phyloP scores from a whole-genome alignment of 2,329 filamentous ascomycete species.

The Cordyceps fumosorosea region DNA sequence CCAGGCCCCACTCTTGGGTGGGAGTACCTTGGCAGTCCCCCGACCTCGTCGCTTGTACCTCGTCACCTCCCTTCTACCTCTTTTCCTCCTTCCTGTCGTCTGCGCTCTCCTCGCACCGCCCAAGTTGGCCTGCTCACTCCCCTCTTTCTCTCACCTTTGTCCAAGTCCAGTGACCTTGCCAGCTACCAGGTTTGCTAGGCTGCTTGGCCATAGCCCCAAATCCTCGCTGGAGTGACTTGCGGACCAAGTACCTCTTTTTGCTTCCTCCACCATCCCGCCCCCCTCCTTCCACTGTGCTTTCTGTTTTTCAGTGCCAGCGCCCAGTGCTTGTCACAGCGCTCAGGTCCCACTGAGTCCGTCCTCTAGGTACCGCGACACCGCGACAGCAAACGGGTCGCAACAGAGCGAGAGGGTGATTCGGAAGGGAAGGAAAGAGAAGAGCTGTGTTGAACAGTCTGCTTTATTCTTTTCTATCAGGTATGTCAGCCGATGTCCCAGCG shows the following conservation, averaged over 20 bases:
- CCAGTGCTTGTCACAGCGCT: background rate
- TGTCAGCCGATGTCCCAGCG: background rate
- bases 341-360: background rate
- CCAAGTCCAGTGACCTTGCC: slow-evolving; percentile 9
- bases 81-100: background rate
- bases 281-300: background rate
- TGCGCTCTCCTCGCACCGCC: background rate
- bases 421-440: background rate
- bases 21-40: slow-evolving; percentile 9
- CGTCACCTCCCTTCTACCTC: background rate
- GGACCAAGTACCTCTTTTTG: slow-evolving; percentile 29
- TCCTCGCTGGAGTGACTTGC: slow-evolving; percentile 34
- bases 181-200: slow-evolving; percentile 14
- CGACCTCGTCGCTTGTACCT: background rate
- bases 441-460: background rate
- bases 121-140: background rate
- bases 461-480: background rate
- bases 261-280: slow-evolving; percentile 19
- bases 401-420: background rate
- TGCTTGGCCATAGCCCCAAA: slow-evolving; percentile 13
- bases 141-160: background rate
- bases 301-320: background rate
- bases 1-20: background rate
- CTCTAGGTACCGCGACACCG: background rate
- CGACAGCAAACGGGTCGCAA: slow-evolving; percentile 3